Percentiles rank a stretch among this genome's conserved stretches.
Evolutionary conservation across 2,329 filamentous ascomycete species (phyloP).

Genomic region (Penicillium sp.): DNA sequence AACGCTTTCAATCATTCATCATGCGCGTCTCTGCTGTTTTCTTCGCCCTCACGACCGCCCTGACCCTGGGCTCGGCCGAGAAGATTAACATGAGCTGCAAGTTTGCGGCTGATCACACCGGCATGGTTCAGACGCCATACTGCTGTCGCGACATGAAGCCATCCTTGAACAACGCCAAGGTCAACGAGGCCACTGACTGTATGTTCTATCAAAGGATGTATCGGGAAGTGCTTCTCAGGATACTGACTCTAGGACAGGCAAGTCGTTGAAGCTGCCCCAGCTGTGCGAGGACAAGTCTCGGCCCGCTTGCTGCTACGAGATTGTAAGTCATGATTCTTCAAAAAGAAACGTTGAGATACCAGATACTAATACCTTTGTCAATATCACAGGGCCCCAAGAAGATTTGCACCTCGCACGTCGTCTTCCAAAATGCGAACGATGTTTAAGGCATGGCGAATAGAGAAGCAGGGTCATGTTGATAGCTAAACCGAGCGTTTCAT

Average conservation of each 20-base stretch:
- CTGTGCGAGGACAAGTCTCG: slow-evolving; percentile 31
- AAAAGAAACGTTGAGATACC: neutral
- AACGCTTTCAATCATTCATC: slow-evolving; percentile 6
- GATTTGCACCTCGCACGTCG: slow-evolving; percentile 33
- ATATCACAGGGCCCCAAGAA: slow-evolving; percentile 26
- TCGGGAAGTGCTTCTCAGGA: neutral
- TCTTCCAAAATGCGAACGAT: slow-evolving; percentile 26
- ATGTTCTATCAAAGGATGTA: slow-evolving; percentile 6
- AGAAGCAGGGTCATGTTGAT: slow-evolving; percentile 8
- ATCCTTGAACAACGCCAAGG: slow-evolving; percentile 23
- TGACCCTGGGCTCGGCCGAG: slow-evolving; percentile 24
- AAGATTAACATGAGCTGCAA: slow-evolving; percentile 33
- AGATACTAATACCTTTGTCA: neutral
- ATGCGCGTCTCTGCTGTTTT: slow-evolving; percentile 25
- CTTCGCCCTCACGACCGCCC: slow-evolving; percentile 15
- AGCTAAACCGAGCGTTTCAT: slow-evolving; percentile 1
- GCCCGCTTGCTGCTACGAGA: slow-evolving; percentile 35
- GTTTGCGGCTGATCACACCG: slow-evolving; percentile 30
- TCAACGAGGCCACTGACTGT: slow-evolving; percentile 31
- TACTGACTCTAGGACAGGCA: slow-evolving; percentile 21
- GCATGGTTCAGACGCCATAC: slow-evolving; percentile 33
- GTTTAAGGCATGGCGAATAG: slow-evolving; percentile 12
- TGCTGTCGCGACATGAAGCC: slow-evolving; percentile 33
- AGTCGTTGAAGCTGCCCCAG: slow-evolving; percentile 21
- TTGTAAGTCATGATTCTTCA: slow-evolving; percentile 27